Evolutionary conservation across 257 asterid species (phyloP), one percentile per base, ranked within the genome.

Genomic region (Capsicum pubescens): DNA sequence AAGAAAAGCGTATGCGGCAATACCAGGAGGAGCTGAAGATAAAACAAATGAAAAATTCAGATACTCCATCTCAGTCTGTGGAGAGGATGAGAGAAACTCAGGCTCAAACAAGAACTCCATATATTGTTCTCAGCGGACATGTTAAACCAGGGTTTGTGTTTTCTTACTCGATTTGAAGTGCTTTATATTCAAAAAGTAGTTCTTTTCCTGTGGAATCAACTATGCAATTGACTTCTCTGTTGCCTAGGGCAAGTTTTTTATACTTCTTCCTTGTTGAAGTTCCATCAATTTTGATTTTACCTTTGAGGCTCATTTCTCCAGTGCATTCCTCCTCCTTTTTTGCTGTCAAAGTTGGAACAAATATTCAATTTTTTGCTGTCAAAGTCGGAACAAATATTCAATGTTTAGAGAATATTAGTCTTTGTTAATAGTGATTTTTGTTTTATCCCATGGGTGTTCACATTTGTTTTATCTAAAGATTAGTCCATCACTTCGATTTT

Each of bases 11-110:
- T 67, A 92, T 94, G 97, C 88, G 97, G 46, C 97, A 94, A 81
- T 96, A 94, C 85, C 93, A 89, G 56, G 97, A 94, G 89, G 99
- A 96, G 84, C 86, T 96, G 89, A 96, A 95, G 93, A 88, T 95
- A 42, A 97, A 96, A 88, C 97, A 91, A 91, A 96, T 96, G 98
- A 92, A 90, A 82, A 96, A 93, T 89, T 87, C 99, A 3, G 98
- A 96, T 84, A 96, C 98, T 44, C 99, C 99, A 63, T 94, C 98
- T 7, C 95, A 82, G 81, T 94, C 99, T 26, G 97, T 94, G 85
- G 92, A 84, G 91, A 90, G 98, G 87, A 97, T 94, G 98, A 93
- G 94, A 90, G 98, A 97, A 82, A 94, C 94, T 90, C 99, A 96
- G 84, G 92, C 91, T 79, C 89, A 89, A 87, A 82, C 87, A 15